Evolutionary conservation across 441 rosid genomes (phyloP).

Genomic region (Hura crepitans): DNA sequence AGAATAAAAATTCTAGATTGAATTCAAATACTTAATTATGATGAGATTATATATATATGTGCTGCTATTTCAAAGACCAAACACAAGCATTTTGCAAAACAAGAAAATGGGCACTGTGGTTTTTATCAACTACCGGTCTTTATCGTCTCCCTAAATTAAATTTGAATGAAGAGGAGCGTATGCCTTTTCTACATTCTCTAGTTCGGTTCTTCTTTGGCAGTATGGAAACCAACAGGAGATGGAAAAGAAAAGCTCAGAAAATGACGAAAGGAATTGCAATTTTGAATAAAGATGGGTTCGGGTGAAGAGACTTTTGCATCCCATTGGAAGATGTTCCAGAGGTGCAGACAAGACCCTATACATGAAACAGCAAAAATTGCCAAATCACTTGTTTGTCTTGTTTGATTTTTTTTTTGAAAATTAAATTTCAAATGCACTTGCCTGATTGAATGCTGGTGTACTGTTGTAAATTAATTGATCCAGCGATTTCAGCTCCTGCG

Average conservation of each 20-base stretch:
- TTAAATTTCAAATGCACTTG: constrained; percentile 11
- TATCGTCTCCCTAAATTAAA: neutral
- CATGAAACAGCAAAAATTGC: neutral
- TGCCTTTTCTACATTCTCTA: neutral
- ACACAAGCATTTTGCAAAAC: neutral
- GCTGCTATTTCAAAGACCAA: no score
- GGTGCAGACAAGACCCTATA: neutral
- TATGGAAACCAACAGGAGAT: no score
- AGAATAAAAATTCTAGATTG: no score
- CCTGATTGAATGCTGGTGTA: neutral
- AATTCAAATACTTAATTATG: no score
- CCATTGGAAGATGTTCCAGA: neutral
- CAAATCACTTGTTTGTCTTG: neutral
- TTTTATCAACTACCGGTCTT: neutral
- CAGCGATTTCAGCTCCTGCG: neutral
- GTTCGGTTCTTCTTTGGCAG: neutral
- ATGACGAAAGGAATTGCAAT: neutral
- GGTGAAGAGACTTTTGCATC: neutral
- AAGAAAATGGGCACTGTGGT: neutral
- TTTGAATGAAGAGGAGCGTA: constrained; percentile 21
- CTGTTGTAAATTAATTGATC: neutral
- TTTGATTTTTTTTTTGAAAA: no score
- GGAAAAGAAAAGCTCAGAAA: neutral
- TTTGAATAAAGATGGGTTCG: neutral
- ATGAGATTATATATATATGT: no score